Evolutionary conservation across 192 early-diverging fungal species (phyloP), one percentile per base, ranked within the genome.

Genomic region (Mortierella hygrophila): DNA sequence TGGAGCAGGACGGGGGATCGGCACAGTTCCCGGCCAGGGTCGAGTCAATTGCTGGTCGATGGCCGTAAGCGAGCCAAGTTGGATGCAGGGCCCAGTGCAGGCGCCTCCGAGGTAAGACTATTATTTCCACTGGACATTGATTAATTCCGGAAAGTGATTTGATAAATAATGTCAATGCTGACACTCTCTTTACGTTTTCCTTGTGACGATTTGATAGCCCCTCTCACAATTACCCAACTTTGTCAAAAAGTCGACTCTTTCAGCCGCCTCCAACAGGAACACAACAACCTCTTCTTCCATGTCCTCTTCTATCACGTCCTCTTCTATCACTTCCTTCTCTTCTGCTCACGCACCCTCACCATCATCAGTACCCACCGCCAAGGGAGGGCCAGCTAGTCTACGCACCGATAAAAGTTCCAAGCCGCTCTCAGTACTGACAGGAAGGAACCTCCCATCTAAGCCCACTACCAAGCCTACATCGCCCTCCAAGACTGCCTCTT

Each of bases 141-240:
- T 52, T 18, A 20, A 0, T 21, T 20, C 15, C 0, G 49, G 0
- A 0, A 20, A 52, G 4, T 52, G 5, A 52, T 21, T 52, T 52
- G 49, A 52, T 52, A 4, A 52, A 16, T 52, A 18, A 11, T 16
- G 15, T 6, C 15, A 52, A 21, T 6, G 18, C 18, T 20, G 18
- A 20, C 18, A 20, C 49, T 46, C 49, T 20, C 47, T 21, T 52
- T 21, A 20, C 2, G 5, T 52, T 18, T 52, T 21, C 5, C 15
- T 13, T 26, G 46, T 5, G 40, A 72, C 13, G 44, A 52, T 21
- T 52, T 20, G 49, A 52, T 21, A 52, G 49, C 18, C 49, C 10
- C 23, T 80, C 0, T 38, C 40, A 16, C 55, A 73, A 26, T 57
- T 80, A 0, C 78, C 78, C 26, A 80, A 57, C 9, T 80, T 80